Conservation (phyloP, 805 yeast genomes). For the Metschnikowia corniflorae region DNA sequence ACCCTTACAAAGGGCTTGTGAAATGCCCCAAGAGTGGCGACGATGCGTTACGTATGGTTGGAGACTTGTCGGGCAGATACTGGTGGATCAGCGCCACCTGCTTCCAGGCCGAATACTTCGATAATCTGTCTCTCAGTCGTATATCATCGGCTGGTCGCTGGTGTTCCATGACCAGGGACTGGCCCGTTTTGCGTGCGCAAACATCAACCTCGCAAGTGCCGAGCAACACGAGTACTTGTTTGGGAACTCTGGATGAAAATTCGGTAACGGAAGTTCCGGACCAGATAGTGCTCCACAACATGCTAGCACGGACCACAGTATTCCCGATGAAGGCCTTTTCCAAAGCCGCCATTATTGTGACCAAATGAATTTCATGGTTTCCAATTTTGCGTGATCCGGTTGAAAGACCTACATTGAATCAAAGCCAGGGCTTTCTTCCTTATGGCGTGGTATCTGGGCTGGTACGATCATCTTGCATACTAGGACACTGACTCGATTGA, state of each 20-base stretch:
- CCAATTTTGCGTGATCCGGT: too few relatives aligned
- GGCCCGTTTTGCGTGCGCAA: conserved; percentile 18
- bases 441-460: too few relatives aligned
- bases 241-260: conserved; percentile 1
- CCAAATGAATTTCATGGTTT: too few relatives aligned
- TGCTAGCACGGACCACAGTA: neutral
- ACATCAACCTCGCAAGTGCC: conserved; percentile 15
- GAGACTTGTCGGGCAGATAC: conserved; percentile 76
- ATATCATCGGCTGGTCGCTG: conserved; percentile 53
- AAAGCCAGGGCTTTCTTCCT: too few relatives aligned
- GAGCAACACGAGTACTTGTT: conserved; percentile 15
- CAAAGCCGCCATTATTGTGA: conserved; percentile 2
- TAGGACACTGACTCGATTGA: too few relatives aligned
- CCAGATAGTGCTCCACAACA: neutral
- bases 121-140: conserved; percentile 57
- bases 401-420: too few relatives aligned
- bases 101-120: conserved; percentile 58
- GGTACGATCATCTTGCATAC: too few relatives aligned
- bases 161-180: conserved; percentile 16
- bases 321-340: neutral
- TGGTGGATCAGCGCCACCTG: conserved; percentile 70
- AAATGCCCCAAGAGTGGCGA: conserved; percentile 49
- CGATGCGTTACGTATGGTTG: conserved; percentile 63
- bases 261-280: neutral
- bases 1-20: conserved; percentile 56